These are phyloP conservation scores for Dactylellina cionopaga DNA, from an alignment of 2,329 filamentous ascomycete species.

Conservation along the genomic window DNA sequence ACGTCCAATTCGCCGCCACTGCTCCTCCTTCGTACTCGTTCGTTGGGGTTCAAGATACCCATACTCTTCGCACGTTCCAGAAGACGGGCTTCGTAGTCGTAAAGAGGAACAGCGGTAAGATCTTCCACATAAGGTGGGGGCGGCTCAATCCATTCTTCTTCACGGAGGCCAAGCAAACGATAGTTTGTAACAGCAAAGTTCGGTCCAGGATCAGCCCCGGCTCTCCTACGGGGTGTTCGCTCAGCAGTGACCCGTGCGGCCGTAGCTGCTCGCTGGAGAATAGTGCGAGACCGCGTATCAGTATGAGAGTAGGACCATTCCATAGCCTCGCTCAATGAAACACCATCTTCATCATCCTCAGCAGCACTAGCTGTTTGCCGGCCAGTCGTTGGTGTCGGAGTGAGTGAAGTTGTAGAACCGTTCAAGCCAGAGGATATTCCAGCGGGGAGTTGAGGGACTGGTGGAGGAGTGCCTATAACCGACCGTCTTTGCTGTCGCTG, in stretches of 20 bases:
- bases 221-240: conserved; percentile 49
- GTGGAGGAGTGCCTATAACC: conserved; percentile 29
- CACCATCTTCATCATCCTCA: conserved; percentile 53
- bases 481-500: conserved; percentile 62
- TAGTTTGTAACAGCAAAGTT: conserved; percentile 53
- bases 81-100: conserved; percentile 47
- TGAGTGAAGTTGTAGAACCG: conserved; percentile 17
- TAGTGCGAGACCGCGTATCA: conserved; percentile 55
- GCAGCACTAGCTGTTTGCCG: conserved; percentile 20
- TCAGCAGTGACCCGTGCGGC: conserved; percentile 54
- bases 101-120: conserved; percentile 47
- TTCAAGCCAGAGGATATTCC: conserved; percentile 15
- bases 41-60: conserved; percentile 53
- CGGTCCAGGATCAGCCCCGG: conserved; percentile 55
- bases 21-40: conserved; percentile 51
- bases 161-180: conserved; percentile 51
- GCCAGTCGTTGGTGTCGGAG: conserved; percentile 12
- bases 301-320: conserved; percentile 56
- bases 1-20: conserved; percentile 46
- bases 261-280: conserved; percentile 55
- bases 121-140: conserved; percentile 56
- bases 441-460: conserved; percentile 26
- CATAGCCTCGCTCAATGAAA: conserved; percentile 53
- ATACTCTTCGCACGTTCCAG: conserved; percentile 47
- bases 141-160: conserved; percentile 56